Conservation (phyloP, 306 rosid species). For the Prunus kanzakura region DNA sequence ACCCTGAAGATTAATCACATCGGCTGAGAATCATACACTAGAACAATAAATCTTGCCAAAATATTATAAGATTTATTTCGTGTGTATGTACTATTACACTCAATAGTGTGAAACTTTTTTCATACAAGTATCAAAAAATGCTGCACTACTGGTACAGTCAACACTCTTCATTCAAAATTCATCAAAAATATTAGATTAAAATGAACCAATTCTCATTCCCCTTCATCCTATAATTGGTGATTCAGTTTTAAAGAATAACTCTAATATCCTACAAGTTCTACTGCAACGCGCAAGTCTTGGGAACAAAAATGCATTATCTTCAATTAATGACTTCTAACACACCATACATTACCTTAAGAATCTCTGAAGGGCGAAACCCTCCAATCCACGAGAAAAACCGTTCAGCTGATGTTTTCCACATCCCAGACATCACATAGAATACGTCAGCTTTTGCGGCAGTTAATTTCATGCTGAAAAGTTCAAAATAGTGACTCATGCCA, state of each 20-base stretch:
- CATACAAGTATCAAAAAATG: no score
- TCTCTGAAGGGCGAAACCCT: conserved; percentile 93
- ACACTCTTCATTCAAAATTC: not conserved
- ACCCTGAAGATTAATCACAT: not conserved
- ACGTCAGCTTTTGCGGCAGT: conserved; percentile 84
- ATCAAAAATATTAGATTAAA: not conserved
- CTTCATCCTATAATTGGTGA: not conserved
- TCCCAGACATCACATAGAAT: conserved; percentile 74
- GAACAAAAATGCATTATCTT: not conserved
- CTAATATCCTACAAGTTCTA: not conserved
- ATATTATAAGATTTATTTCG: no score
- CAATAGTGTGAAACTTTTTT: no score
- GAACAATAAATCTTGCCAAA: not conserved
- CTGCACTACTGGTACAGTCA: no score
- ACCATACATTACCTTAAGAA: conserved; percentile 62
- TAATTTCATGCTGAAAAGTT: conserved; percentile 76
- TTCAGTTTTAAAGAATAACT: not conserved
- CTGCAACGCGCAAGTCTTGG: not conserved
- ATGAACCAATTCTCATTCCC: not conserved
- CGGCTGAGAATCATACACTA: not conserved
- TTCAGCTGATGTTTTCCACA: conserved; percentile 92
- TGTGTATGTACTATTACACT: no score
- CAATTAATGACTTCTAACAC: not conserved
- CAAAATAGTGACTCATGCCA: conserved; percentile 65
- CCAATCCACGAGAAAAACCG: conserved; percentile 88